Evolutionary conservation across 768 basidiomycete genomes (phyloP).

Genomic region (Agaricus subrufescens): DNA sequence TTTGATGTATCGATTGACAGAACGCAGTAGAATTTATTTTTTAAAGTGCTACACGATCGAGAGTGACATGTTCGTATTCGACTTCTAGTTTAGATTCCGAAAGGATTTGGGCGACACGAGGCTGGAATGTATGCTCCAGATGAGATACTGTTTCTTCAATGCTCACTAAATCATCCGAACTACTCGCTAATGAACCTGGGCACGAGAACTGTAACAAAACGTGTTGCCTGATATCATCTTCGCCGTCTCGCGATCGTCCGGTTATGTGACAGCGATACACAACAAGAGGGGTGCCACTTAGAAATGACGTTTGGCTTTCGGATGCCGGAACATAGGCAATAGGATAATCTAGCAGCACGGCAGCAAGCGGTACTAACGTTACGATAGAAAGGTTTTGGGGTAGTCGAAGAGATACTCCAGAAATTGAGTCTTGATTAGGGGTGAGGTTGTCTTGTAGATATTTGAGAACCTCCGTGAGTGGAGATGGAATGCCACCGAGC

Average conservation of each 20-base stretch:
- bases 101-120: neutral
- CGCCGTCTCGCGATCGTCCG: slow-evolving; percentile 28
- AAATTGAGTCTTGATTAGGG: neutral
- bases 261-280: slow-evolving; percentile 22
- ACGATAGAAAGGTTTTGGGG: slow-evolving; percentile 20
- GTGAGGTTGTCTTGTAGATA: slow-evolving; percentile 2
- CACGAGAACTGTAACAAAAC: slow-evolving; percentile 11
- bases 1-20: neutral
- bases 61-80: neutral
- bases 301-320: slow-evolving; percentile 27
- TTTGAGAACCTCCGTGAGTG: slow-evolving; percentile 2
- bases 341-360: slow-evolving; percentile 56
- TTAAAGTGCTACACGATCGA: slow-evolving; percentile 8
- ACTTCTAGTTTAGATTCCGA: neutral
- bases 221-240: slow-evolving; percentile 5
- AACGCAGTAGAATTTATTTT: neutral
- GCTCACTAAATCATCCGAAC: neutral
- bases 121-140: slow-evolving; percentile 1
- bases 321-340: slow-evolving; percentile 41
- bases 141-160: neutral
- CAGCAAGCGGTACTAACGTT: slow-evolving; percentile 48
- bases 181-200: neutral
- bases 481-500: slow-evolving; percentile 3
- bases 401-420: slow-evolving; percentile 22
- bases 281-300: slow-evolving; percentile 39